Evolutionary conservation across 202 grass and related monocot species (phyloP), one percentile per base, ranked within the genome.

Genomic region (Carex arenaria): DNA sequence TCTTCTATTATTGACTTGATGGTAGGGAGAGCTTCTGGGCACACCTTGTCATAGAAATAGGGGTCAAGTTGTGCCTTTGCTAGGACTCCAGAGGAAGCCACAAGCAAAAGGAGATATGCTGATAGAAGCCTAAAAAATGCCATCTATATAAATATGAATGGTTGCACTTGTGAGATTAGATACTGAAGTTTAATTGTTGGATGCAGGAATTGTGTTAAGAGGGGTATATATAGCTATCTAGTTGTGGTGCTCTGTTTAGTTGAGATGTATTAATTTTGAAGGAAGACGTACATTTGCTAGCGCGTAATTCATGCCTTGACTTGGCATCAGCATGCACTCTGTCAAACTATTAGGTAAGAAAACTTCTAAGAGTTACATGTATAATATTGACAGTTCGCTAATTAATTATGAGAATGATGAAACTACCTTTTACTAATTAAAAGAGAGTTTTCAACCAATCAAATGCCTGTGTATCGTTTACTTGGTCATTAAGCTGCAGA

Each of bases 11-110:
- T 64, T 12, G 15, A 47, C 76, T 60, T 90, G 69, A 97, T 93
- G 67, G 87, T 80, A 12, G 89, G 84, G 61, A 97, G 90, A 12
- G 89, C 94, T 78, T 80, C 14, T 15, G 95, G 90, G 69, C 92
- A 97, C 64, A 80, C 79, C 47, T 42, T 60, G 62, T 97, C 92
- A 74, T 94, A 97, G 87, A 97, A 97, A 66, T 75, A 19, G 4
- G 86, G 87, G 7, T 82, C 87, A 52, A 94, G 87, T 73, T 92
- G 89, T 3, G 52, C 93, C 13, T 79, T 86, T 84, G 80, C 53
- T 31, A 83, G 45, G 13, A 55, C 4, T 40, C 61, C 47, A 14
- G 85, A 31, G 12, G 86, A 83, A 69, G 49, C 52, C 17, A 78
- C 88, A 15, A 91, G 66, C 42, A 84, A 61, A 67, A 89, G 0